A percentile compares a stretch with the other conserved stretches of the same genome.
Conservation (phyloP, 495 filamentous ascomycete species). For the Neurospora terricola region DNA sequence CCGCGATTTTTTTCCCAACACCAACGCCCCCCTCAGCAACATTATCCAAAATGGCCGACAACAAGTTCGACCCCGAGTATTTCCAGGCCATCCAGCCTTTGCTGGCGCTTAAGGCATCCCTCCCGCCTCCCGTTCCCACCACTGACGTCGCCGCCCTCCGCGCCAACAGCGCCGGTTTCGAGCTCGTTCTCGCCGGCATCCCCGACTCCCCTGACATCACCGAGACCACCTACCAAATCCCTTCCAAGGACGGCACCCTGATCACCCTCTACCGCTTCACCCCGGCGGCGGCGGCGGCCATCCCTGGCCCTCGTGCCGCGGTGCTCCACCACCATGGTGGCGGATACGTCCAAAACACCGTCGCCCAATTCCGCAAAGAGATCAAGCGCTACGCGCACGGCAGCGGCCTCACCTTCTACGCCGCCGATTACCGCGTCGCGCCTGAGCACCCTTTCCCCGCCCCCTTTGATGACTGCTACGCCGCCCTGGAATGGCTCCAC, state of each 20-base stretch:
- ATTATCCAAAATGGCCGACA: constrained; percentile 3
- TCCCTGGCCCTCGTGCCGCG: constrained; percentile 9
- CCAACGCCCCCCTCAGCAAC: neutral
- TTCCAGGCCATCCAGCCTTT: neutral
- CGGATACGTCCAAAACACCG: constrained; percentile 24
- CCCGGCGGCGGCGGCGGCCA: neutral
- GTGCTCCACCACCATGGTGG: constrained; percentile 32
- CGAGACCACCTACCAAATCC: constrained; percentile 11
- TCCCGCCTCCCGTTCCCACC: constrained; percentile 1
- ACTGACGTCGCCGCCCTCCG: constrained; percentile 1
- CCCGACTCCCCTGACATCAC: constrained; percentile 5
- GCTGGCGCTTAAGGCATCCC: neutral
- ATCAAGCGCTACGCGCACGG: constrained; percentile 14
- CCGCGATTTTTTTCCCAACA: neutral
- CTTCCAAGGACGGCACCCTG: constrained; percentile 11
- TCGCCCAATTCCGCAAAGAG: constrained; percentile 7
- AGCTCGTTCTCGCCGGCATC: neutral
- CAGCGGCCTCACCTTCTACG: constrained; percentile 19
- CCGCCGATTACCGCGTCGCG: constrained; percentile 31
- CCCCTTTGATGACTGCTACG: constrained; percentile 25
- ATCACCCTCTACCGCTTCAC: constrained; percentile 16
- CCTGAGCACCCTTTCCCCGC: constrained; percentile 29
- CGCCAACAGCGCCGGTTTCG: neutral
- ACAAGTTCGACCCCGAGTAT: constrained; percentile 12
- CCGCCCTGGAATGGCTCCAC: constrained; percentile 23